Conservation (phyloP, 371 early-diverging fungal species). For the Smittium mucronatum region DNA sequence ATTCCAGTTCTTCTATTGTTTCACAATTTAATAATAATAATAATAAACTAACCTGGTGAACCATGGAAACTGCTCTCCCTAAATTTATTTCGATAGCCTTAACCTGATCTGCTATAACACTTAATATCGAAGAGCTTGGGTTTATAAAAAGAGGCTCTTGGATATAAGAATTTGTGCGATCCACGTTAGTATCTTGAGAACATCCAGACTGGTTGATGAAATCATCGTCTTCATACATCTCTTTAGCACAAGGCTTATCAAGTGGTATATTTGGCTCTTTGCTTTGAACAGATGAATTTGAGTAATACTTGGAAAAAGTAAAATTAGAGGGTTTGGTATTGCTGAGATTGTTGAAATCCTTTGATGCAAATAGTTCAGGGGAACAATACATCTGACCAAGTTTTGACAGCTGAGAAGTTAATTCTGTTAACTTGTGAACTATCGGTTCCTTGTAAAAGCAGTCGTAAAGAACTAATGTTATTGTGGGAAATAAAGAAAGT, state of each 20-base stretch:
- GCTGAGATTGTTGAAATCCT: neutral
- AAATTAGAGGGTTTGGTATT: neutral
- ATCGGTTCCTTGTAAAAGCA: slow-evolving; percentile 52
- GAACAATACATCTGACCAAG: slow-evolving; percentile 46
- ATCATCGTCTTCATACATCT: neutral
- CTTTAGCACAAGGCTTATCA: neutral
- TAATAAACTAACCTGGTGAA: slow-evolving; percentile 16
- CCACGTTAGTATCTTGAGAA: neutral
- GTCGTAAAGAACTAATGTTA: slow-evolving; percentile 62
- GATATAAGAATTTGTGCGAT: neutral
- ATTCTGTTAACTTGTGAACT: slow-evolving; percentile 32
- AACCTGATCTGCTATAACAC: slow-evolving; percentile 36
- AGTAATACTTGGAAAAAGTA: neutral
- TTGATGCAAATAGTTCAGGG: slow-evolving; percentile 12
- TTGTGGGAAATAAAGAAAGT: slow-evolving; percentile 54
- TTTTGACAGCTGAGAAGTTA: slow-evolving; percentile 32
- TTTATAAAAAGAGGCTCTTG: slow-evolving; percentile 13
- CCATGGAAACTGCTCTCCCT: slow-evolving; percentile 46
- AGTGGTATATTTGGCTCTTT: neutral
- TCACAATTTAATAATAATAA: too few species aligned
- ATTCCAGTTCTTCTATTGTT: too few species aligned
- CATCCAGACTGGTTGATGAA: neutral
- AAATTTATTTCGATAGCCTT: slow-evolving; percentile 44
- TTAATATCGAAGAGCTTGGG: slow-evolving; percentile 19
- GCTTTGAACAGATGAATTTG: neutral